Conservation (phyloP, 2,329 filamentous ascomycete species). For the Chrysoporthe austroafricana region DNA sequence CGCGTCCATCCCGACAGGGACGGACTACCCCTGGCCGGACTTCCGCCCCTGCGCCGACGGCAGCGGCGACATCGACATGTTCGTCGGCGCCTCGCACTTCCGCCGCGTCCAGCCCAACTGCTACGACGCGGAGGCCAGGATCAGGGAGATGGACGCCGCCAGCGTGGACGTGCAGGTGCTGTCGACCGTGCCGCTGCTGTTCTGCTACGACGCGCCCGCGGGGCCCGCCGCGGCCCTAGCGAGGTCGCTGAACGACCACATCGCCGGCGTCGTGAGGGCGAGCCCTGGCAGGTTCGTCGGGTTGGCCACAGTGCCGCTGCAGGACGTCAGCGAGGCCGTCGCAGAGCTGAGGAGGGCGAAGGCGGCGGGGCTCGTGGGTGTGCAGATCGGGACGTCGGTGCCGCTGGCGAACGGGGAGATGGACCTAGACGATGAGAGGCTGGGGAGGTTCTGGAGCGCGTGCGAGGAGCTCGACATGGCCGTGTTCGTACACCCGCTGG, state of each 20-base stretch:
- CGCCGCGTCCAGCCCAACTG: slow-evolving; percentile 41
- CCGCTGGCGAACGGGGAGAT: slow-evolving; percentile 30
- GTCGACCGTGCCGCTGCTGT: slow-evolving; percentile 42
- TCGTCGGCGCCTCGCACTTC: slow-evolving; percentile 40
- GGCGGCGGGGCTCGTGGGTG: slow-evolving; percentile 36
- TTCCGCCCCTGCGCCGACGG: slow-evolving; percentile 34
- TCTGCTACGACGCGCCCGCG: slow-evolving; percentile 41
- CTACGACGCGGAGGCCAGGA: slow-evolving; percentile 35
- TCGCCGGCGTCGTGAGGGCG: slow-evolving; percentile 33
- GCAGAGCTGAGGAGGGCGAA: slow-evolving; percentile 36
- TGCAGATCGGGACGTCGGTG: slow-evolving; percentile 41
- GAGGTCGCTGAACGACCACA: slow-evolving; percentile 39
- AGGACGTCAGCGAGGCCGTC: slow-evolving; percentile 37
- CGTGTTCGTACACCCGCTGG: slow-evolving; percentile 42
- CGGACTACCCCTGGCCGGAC: slow-evolving; percentile 38
- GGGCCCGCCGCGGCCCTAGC: slow-evolving; percentile 37
- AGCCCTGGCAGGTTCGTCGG: slow-evolving; percentile 39
- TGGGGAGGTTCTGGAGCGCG: slow-evolving; percentile 39
- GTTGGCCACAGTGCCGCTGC: slow-evolving; percentile 40
- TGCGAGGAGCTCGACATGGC: slow-evolving; percentile 39
- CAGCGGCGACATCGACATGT: slow-evolving; percentile 39
- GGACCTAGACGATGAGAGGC: slow-evolving; percentile 37
- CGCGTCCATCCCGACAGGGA: slow-evolving; percentile 48
- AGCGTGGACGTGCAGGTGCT: slow-evolving; percentile 43
- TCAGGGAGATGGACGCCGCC: slow-evolving; percentile 40